These are phyloP conservation scores for Pseudogymnoascus sp. DNA, from an alignment of 2,329 filamentous ascomycete species.

Conservation along the genomic window DNA sequence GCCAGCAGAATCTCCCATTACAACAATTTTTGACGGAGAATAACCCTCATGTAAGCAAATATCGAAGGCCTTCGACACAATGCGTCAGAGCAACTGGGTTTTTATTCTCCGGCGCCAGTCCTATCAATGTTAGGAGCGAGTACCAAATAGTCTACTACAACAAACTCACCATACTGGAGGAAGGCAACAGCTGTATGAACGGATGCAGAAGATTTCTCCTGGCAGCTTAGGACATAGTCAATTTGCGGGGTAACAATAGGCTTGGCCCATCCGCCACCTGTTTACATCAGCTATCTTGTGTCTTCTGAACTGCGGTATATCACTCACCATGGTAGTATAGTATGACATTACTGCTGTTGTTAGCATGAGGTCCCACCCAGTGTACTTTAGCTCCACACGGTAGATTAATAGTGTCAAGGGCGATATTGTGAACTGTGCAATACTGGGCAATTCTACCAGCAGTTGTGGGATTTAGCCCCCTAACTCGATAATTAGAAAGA, in stretches of 20 bases:
- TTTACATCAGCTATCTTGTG: not conserved
- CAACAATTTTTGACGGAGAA: slow-evolving; percentile 30
- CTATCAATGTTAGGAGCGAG: not conserved
- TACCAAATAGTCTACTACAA: not conserved
- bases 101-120: not conserved
- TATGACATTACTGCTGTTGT: not conserved
- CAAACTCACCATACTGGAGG: not conserved
- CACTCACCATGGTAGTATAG: not conserved
- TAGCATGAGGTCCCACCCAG: not conserved
- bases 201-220: not conserved
- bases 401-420: not conserved
- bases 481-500: not conserved
- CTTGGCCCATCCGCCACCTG: not conserved
- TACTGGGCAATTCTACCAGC: not conserved
- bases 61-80: not conserved
- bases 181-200: not conserved
- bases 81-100: not conserved
- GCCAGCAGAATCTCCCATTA: slow-evolving; percentile 46
- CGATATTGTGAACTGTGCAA: not conserved
- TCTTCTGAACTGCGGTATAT: not conserved
- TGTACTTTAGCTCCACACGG: not conserved
- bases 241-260: not conserved
- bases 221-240: not conserved
- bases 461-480: not conserved
- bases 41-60: not conserved